A percentile compares a stretch with the other conserved stretches of the same genome.
These are phyloP conservation scores for Colletotrichum godetiae DNA, from an alignment of 2,329 filamentous ascomycete genomes.

Conservation along the genomic window DNA sequence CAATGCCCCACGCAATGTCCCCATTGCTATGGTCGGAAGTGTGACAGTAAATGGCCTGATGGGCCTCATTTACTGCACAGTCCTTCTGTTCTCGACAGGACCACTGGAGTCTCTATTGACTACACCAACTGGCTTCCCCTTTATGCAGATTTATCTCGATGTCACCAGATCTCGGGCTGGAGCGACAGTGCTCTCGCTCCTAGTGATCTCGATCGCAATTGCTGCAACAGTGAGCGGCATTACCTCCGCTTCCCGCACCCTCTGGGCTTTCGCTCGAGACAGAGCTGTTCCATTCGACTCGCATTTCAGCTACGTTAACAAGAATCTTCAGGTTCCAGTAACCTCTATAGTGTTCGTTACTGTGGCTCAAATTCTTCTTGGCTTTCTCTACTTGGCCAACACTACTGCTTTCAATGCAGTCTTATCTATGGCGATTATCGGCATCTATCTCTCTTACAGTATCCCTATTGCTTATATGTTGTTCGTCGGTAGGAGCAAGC, in stretches of 20 bases:
- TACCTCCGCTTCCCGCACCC: constrained; percentile 48
- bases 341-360: constrained; percentile 40
- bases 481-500: constrained; percentile 45
- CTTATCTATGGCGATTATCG: constrained; percentile 53
- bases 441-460: constrained; percentile 56
- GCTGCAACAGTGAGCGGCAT: constrained; percentile 45
- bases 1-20: constrained; percentile 45
- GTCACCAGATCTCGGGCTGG: constrained; percentile 40
- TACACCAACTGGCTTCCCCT: constrained; percentile 55
- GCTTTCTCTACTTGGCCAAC: constrained; percentile 53
- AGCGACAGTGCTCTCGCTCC: constrained; percentile 42
- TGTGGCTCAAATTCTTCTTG: constrained; percentile 42
- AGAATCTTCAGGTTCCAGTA: constrained; percentile 47
- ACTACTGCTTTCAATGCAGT: constrained; percentile 54
- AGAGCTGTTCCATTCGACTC: constrained; percentile 47
- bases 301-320: constrained; percentile 50
- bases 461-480: constrained; percentile 51
- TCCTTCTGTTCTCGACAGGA: constrained; percentile 56
- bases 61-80: constrained; percentile 53
- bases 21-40: constrained; percentile 47
- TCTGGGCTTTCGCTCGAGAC: constrained; percentile 53
- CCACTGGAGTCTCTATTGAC: constrained; percentile 49
- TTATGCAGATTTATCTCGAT: constrained; percentile 53
- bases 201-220: constrained; percentile 41
- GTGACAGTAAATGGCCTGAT: constrained; percentile 56